phyloP scores from a whole-genome alignment of 192 early-diverging fungal species.

The Backusella liffmaniae region DNA sequence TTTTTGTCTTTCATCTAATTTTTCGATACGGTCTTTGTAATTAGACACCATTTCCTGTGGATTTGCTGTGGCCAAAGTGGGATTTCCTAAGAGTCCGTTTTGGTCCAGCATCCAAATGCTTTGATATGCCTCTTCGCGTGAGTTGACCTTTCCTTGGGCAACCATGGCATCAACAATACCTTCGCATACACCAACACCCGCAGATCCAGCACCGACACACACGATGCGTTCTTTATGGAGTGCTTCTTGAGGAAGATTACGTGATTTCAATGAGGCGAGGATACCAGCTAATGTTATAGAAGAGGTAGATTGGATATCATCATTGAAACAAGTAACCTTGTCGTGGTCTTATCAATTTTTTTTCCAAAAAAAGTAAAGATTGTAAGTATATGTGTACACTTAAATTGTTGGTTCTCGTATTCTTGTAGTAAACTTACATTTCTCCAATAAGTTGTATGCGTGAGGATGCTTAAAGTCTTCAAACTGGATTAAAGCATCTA shows the following conservation, averaged over 20 bases:
- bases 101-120: slow-evolving; percentile 58
- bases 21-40: slow-evolving; percentile 15
- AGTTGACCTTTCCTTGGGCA: slow-evolving; percentile 30
- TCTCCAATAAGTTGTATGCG: slow-evolving; percentile 39
- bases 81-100: slow-evolving; percentile 47
- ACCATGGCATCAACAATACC: slow-evolving; percentile 41
- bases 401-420: background rate
- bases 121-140: slow-evolving; percentile 49
- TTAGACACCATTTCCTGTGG: slow-evolving; percentile 9
- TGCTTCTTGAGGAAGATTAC: slow-evolving; percentile 15
- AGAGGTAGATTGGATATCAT: slow-evolving; percentile 41
- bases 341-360: slow-evolving; percentile 22
- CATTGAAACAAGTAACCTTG: slow-evolving; percentile 38
- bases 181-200: slow-evolving; percentile 40
- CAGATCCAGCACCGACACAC: slow-evolving; percentile 37
- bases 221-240: slow-evolving; percentile 31
- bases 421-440: slow-evolving; percentile 23
- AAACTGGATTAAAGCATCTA: slow-evolving; percentile 42
- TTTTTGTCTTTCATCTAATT: slow-evolving; percentile 46
- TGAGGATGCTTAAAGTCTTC: slow-evolving; percentile 43
- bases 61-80: slow-evolving; percentile 32
- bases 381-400: background rate
- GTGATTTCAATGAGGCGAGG: slow-evolving; percentile 32
- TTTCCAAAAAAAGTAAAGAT: background rate
- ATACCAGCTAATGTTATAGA: slow-evolving; percentile 39